A percentile compares a stretch with the other conserved stretches of the same genome.
phyloP scores from a whole-genome alignment of 1,284 basidiomycete genomes.

The Cutaneotrichosporon dermatis region DNA sequence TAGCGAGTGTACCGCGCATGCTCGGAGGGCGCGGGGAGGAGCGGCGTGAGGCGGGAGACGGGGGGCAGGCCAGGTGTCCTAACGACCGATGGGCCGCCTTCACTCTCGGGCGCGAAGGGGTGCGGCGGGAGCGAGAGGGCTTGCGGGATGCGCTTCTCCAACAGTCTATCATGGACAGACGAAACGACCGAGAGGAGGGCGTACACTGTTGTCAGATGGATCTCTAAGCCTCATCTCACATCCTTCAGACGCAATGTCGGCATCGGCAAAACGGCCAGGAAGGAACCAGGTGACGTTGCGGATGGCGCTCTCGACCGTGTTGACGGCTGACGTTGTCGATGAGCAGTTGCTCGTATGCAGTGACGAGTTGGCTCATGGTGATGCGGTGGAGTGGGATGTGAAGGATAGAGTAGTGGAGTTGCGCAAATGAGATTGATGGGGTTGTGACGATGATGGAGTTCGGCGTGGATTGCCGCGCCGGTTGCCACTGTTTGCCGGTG shows the following conservation, averaged over 20 bases:
- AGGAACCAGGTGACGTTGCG: slow-evolving; percentile 90
- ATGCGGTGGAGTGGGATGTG: not conserved
- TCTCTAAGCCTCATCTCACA: slow-evolving; percentile 57
- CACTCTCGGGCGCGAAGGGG: slow-evolving; percentile 46
- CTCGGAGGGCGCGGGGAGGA: slow-evolving; percentile 38
- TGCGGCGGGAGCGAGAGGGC: slow-evolving; percentile 60
- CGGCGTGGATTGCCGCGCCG: no score
- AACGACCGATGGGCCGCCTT: slow-evolving; percentile 5
- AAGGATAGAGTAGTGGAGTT: not conserved
- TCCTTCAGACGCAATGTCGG: slow-evolving; percentile 85
- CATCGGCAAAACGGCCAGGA: slow-evolving; percentile 93
- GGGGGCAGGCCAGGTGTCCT: slow-evolving; percentile 12
- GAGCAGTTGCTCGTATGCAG: slow-evolving; percentile 72
- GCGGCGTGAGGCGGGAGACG: slow-evolving; percentile 18
- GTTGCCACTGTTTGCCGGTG: no score
- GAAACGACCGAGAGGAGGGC: slow-evolving; percentile 43
- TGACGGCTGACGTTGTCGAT: slow-evolving; percentile 79
- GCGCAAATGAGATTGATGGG: not conserved
- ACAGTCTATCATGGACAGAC: slow-evolving; percentile 73
- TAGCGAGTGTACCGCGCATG: slow-evolving; percentile 65
- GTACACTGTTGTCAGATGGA: slow-evolving; percentile 35
- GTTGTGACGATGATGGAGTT: not conserved
- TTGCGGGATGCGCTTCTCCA: slow-evolving; percentile 61
- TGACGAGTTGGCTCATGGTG: slow-evolving; percentile 21
- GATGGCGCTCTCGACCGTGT: slow-evolving; percentile 78